Conservation (phyloP, 805 yeast species). For the Nakazawaea pomicola region DNA sequence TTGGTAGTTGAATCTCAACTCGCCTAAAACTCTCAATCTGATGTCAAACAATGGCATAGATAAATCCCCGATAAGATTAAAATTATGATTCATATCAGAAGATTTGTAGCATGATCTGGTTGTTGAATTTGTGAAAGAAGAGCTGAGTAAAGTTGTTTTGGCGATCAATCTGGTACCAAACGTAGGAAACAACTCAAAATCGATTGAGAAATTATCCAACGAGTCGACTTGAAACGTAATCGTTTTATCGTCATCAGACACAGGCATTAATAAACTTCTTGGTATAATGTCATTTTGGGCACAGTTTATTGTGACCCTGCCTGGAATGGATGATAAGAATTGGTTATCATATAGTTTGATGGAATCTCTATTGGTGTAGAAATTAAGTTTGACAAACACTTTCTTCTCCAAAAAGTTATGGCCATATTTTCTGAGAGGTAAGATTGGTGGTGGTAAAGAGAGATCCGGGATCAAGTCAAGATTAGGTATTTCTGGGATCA, state of each 20-base stretch:
- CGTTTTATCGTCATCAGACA: conserved; percentile 57
- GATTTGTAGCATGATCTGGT: conserved; percentile 15
- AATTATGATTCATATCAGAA: conserved; percentile 33
- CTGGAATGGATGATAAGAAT: conserved; percentile 50
- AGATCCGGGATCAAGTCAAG: conserved; percentile 84
- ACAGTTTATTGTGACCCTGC: conserved; percentile 79
- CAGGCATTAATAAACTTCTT: conserved; percentile 75
- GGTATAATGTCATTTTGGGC: conserved; percentile 79
- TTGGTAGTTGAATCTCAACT: conserved; percentile 69
- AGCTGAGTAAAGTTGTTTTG: conserved; percentile 74
- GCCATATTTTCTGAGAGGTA: conserved; percentile 90
- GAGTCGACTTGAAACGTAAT: conserved; percentile 81
- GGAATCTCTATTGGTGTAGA: conserved; percentile 46
- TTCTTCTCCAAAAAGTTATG: conserved; percentile 92
- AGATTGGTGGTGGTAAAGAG: conserved; percentile 91
- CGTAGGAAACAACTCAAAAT: conserved; percentile 88
- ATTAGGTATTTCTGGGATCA: conserved; percentile 25
- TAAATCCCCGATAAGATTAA: conserved; percentile 30
- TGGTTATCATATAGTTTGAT: conserved; percentile 41
- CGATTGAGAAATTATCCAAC: conserved; percentile 68
- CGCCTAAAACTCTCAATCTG: conserved; percentile 78
- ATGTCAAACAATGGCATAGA: conserved; percentile 77
- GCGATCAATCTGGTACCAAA: conserved; percentile 93
- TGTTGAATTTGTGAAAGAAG: conserved; percentile 33
- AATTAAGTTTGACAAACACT: conserved; percentile 72